Conservation (phyloP, 345 rosid genomes). For the Populus alba region DNA sequence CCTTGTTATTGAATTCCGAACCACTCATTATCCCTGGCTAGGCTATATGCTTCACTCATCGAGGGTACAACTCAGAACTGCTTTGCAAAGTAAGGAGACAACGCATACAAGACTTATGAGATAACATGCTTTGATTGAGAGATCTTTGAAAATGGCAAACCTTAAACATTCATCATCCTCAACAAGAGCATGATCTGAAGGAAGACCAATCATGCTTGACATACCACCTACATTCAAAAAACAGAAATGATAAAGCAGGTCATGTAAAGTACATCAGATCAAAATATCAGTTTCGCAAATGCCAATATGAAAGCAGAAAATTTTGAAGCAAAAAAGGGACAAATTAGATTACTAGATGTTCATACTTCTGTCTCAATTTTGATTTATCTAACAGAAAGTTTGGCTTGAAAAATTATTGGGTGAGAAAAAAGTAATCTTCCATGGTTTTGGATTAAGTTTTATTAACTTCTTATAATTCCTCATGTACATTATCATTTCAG, state of each 20-base stretch:
- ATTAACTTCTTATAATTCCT: neutral
- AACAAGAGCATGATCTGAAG: slow-evolving; percentile 80
- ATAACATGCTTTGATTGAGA: neutral
- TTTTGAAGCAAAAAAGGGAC: neutral
- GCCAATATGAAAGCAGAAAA: neutral
- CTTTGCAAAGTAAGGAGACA: neutral
- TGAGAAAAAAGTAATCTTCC: neutral
- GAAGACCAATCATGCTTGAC: slow-evolving; percentile 86
- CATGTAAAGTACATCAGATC: neutral
- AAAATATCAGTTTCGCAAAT: neutral
- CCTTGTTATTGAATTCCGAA: neutral
- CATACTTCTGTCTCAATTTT: neutral
- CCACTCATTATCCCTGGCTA: neutral
- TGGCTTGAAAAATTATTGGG: neutral
- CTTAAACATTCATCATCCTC: slow-evolving; percentile 84
- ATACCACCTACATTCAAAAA: slow-evolving; percentile 50
- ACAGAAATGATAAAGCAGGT: neutral
- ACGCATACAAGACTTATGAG: neutral
- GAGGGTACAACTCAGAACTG: neutral
- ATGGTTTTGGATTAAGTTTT: neutral
- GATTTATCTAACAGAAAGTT: neutral
- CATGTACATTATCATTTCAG: neutral
- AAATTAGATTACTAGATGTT: neutral
- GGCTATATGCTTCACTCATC: neutral
- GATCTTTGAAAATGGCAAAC: slow-evolving; percentile 31